Base-by-base conservation (phyloP, 2,329 filamentous ascomycete species). In the Ustulina deusta region DNA sequence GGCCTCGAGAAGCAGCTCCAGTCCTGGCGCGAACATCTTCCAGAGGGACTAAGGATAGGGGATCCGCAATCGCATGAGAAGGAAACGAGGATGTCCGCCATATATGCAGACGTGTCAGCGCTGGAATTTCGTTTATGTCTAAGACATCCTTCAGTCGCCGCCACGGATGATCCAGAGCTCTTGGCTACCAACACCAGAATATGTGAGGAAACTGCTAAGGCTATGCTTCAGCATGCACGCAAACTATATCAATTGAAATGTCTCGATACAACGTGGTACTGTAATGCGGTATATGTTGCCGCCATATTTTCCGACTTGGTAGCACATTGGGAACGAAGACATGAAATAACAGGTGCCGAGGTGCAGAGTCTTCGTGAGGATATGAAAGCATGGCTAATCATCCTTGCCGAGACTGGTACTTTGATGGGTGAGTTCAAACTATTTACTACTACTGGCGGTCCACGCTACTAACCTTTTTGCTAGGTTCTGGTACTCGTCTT, bases 231-330 rank as follows among this genome's bases (percentile, higher is more conserved):
- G 25, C 84, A 86, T 29, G 87, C 90, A 6, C 82, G 84, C 25
- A 82, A 87, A 61, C 79, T 94, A 55, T 86, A 87, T 65, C 85
- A 84, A 71, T 82, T 89, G 65, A 92, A 91, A 74, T 89, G 88
- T 51, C 80, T 94, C 3, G 92, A 95, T 74, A 92, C 91, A 1
- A 93, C 91, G 0, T 94, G 92, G 91, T 91, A 92, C 73, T 90
- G 91, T 55, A 85, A 89, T 56, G 90, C 91, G 0, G 86, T 92
- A 6, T 93, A 92, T 74, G 84, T 92, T 13, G 88, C 90, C 49
- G 91, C 91, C 29, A 89, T 93, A 64, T 92, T 93, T 73, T 91
- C 91, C 0, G 89, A 87, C 15, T 81, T 95, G 0, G 92, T 91
- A 54, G 87, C 88, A 1, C 86, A 90, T 63, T 92, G 89, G 82